Base-by-base conservation (phyloP, 176 grass and related monocot species). In the Avena atlantica region DNA sequence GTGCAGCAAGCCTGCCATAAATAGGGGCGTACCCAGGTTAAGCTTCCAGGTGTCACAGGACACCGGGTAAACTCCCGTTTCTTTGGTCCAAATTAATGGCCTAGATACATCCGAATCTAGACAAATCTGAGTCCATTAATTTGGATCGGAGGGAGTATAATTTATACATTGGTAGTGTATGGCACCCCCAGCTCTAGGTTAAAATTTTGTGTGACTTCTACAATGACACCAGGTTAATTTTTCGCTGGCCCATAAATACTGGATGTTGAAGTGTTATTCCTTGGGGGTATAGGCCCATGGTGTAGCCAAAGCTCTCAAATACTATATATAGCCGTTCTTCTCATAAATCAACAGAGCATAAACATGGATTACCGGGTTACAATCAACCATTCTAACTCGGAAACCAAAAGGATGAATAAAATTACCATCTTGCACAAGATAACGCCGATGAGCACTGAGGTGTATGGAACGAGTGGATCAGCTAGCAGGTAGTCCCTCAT, bases 381-480 rank as follows among this genome's bases (percentile, higher is more conserved):
- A 83, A 24, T 70, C 71, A 65, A 85, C 72, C 81, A 9, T 8
- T 3, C 57, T 53, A 87, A 48, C 59, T 47, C 47, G 20, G 19
- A 70, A 47, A 64, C 21, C 0, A 12, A 25, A 79, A 68, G 47
- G 27, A 66, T 23, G 55, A 77, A 76, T 36, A 20, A 84, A 85
- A 47, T 78, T 91, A 99, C 97, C 92, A 99, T 93, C 89, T 94
- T 99, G 88, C 90, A 96, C 78, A 99, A 81, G 37, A 93, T 5
- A 73, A 99, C 85, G 71, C 97, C 97, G 48, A 83, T 81, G 86
- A 96, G 74, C 42, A 99, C 83, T 3, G 94, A 99, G 48, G 92
- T 92, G 79, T 80, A 99, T 6, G 87, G 82, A 37, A 99, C 72
- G 44, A 99, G 74, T 40, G 86, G 92, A 87, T 96, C 92, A 36